These are phyloP conservation scores for Solanum aculeatissimum DNA, from an alignment of 305 asterid genomes.

Conservation along the genomic window DNA sequence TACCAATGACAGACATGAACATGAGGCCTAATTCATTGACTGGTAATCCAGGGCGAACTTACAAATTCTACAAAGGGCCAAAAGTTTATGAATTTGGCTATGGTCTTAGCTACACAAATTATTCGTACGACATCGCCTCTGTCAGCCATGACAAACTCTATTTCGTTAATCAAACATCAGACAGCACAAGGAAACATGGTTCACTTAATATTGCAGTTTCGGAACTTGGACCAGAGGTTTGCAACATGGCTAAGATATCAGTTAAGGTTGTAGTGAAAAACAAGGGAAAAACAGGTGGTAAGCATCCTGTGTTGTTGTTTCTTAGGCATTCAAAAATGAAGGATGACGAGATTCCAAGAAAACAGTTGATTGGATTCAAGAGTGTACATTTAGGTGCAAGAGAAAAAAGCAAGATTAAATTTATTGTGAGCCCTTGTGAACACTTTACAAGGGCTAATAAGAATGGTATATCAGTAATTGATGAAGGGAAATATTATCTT, in stretches of 20 bases:
- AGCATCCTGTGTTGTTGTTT: constrained; percentile 43
- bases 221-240: constrained; percentile 16
- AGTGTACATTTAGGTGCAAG: constrained; percentile 34
- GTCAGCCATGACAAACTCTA: constrained; percentile 17
- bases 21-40: constrained; percentile 51
- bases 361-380: constrained; percentile 53
- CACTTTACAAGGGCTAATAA: constrained; percentile 46
- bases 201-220: constrained; percentile 18
- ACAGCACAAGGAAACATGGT: not conserved
- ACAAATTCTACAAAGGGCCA: constrained; percentile 53
- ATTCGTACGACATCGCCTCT: constrained; percentile 27
- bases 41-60: constrained; percentile 68
- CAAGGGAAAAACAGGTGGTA: constrained; percentile 31
- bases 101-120: constrained; percentile 62
- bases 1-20: constrained; percentile 65
- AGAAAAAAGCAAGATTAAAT: constrained; percentile 30
- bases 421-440: constrained; percentile 54
- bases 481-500: constrained; percentile 32
- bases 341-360: constrained; percentile 32
- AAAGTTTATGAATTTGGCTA: constrained; percentile 51
- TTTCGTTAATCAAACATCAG: not conserved
- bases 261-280: constrained; percentile 28
- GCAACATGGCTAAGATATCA: constrained; percentile 22
- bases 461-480: constrained; percentile 57
- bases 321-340: constrained; percentile 5